phyloP scores from a whole-genome alignment of 306 rosid genomes.

The Trifolium repens region DNA sequence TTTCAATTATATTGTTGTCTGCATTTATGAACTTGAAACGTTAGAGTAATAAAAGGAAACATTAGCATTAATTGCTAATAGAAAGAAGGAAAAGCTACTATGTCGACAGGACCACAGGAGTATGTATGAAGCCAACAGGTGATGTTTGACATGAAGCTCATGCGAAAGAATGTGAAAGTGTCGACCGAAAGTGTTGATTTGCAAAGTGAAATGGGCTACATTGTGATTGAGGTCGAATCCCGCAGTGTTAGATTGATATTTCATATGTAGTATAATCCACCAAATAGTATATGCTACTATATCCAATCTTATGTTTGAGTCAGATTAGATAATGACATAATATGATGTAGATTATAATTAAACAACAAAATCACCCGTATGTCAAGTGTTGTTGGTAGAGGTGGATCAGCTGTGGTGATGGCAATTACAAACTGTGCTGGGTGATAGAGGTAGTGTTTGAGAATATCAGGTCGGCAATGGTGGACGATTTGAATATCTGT shows the following conservation, averaged over 20 bases:
- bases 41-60: background rate
- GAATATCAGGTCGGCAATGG: background rate
- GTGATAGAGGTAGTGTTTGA: background rate
- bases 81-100: background rate
- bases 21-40: background rate
- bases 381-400: background rate
- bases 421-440: background rate
- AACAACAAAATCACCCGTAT: background rate
- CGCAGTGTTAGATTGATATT: background rate
- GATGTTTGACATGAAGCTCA: background rate
- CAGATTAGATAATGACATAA: background rate
- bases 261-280: background rate
- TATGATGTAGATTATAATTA: background rate
- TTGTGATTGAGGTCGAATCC: background rate
- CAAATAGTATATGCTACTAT: background rate
- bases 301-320: background rate
- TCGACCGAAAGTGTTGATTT: background rate
- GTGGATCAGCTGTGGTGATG: background rate
- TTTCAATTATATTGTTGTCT: background rate
- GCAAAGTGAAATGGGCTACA: background rate
- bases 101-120: background rate
- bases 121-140: background rate
- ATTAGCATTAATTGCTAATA: background rate
- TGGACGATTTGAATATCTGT: background rate
- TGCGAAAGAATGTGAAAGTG: background rate